These are phyloP conservation scores for Aspergillus felis DNA, from an alignment of 2,329 filamentous ascomycete species.

Conservation along the genomic window DNA sequence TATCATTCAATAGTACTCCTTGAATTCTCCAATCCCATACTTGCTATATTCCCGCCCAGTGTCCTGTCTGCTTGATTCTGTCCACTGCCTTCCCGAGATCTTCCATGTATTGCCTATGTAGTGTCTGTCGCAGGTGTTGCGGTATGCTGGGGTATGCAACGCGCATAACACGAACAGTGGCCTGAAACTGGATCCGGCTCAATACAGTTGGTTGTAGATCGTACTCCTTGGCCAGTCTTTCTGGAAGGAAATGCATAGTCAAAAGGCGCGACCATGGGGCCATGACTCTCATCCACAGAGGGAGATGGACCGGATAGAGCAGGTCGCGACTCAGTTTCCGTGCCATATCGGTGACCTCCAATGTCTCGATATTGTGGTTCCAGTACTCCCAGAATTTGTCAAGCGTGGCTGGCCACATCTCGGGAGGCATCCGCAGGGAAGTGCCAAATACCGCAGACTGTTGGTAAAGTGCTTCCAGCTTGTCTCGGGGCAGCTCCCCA, in stretches of 20 bases:
- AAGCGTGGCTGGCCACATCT: constrained; percentile 25
- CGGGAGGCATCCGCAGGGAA: constrained; percentile 19
- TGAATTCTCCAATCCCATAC: background rate
- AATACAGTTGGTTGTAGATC: constrained; percentile 7
- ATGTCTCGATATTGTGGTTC: constrained; percentile 22
- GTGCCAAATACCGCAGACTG: constrained; percentile 16
- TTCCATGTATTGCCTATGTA: constrained; percentile 10
- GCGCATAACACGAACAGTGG: constrained; percentile 5
- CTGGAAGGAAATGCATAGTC: constrained; percentile 7
- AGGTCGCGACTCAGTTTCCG: constrained; percentile 11
- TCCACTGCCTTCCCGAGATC: constrained; percentile 12
- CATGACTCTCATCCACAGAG: constrained; percentile 1
- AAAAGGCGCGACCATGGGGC: constrained; percentile 2
- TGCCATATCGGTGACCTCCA: constrained; percentile 28
- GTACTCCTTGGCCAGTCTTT: constrained; percentile 10
- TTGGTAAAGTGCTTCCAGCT: constrained; percentile 8
- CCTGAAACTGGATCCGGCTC: constrained; percentile 4
- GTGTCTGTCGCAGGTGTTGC: constrained; percentile 1
- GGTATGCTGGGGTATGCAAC: constrained; percentile 7
- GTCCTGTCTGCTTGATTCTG: constrained; percentile 10
- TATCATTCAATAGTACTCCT: background rate
- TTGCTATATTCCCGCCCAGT: constrained; percentile 4
- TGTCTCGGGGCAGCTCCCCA: constrained; percentile 5
- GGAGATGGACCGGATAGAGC: constrained; percentile 10
- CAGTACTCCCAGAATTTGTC: constrained; percentile 28